These are phyloP conservation scores for Escallonia rubra DNA, from an alignment of 129 eudicot genomes.

Conservation along the genomic window DNA sequence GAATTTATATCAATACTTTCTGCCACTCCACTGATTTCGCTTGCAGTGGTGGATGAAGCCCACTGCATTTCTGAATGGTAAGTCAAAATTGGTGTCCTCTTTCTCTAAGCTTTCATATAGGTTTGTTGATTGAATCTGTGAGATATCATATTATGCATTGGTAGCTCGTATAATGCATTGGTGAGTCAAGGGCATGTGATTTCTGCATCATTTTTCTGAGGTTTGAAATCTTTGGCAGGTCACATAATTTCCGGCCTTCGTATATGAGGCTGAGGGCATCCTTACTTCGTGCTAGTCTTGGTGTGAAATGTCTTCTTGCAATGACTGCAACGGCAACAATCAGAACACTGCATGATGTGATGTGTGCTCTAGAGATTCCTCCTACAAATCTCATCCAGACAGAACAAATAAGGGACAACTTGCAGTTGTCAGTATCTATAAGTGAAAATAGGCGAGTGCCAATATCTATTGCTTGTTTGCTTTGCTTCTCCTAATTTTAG, in stretches of 20 bases:
- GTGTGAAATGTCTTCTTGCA: constrained; percentile 75
- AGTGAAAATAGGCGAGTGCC: constrained; percentile 69
- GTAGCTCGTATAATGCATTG: too few species aligned
- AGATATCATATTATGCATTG: neutral
- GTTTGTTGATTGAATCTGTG: neutral
- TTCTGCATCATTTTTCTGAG: neutral
- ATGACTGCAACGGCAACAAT: constrained; percentile 99
- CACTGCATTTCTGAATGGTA: constrained; percentile 99
- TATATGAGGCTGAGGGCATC: constrained; percentile 98
- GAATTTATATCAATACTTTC: constrained; percentile 76
- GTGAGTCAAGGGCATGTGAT: neutral
- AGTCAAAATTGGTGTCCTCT: constrained; percentile 14
- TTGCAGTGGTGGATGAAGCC: constrained; percentile 95
- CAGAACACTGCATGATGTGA: constrained; percentile 66
- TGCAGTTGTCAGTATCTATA: constrained; percentile 71
- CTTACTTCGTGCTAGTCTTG: constrained; percentile 56
- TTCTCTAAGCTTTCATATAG: constrained; percentile 5
- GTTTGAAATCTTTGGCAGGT: constrained; percentile 45
- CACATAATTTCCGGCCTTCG: constrained; percentile 98
- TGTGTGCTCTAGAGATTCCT: constrained; percentile 82
- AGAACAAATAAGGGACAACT: constrained; percentile 66
- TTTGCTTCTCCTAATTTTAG: constrained; percentile 1
- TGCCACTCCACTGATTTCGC: constrained; percentile 48
- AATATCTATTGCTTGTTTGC: neutral
- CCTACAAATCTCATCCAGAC: constrained; percentile 59